These are phyloP conservation scores for Polysphondylium violaceum DNA, from an alignment of 78 protist genomes.

Conservation along the genomic window DNA sequence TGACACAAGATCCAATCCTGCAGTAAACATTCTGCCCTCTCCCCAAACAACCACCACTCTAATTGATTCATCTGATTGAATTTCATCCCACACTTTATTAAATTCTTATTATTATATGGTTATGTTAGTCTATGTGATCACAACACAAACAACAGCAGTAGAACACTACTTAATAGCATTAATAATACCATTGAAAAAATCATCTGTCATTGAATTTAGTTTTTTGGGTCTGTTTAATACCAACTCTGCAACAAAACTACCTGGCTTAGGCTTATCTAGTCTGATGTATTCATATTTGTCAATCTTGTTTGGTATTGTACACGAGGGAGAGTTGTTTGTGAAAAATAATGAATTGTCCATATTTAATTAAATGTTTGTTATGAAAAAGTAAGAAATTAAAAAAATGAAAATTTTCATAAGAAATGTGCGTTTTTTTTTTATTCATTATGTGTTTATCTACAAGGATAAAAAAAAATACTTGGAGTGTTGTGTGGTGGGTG, in stretches of 20 bases:
- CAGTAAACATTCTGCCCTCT: slow-evolving; percentile 56
- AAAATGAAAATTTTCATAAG: no score
- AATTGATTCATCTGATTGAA: slow-evolving; percentile 53
- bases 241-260: slow-evolving; percentile 27
- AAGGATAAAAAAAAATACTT: no score
- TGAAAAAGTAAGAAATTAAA: no score
- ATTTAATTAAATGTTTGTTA: no score
- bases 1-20: slow-evolving; percentile 48
- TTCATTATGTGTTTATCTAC: no score
- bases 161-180: background rate
- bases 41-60: slow-evolving; percentile 43
- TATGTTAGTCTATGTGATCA: background rate
- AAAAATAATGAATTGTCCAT: slow-evolving; percentile 47
- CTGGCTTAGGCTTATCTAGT: slow-evolving; percentile 7
- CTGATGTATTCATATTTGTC: slow-evolving; percentile 40
- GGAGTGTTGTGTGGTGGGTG: no score
- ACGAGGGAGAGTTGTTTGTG: slow-evolving; percentile 63
- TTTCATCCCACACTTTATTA: slow-evolving; percentile 33
- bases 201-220: slow-evolving; percentile 56
- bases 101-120: slow-evolving; percentile 20
- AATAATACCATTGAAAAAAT: slow-evolving; percentile 59
- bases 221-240: slow-evolving; percentile 35
- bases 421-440: no score
- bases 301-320: background rate
- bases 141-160: background rate